A percentile compares a stretch with the other conserved stretches of the same genome.
phyloP scores from a whole-genome alignment of 2,329 filamentous ascomycete genomes.

The Huntiella abstrusa region DNA sequence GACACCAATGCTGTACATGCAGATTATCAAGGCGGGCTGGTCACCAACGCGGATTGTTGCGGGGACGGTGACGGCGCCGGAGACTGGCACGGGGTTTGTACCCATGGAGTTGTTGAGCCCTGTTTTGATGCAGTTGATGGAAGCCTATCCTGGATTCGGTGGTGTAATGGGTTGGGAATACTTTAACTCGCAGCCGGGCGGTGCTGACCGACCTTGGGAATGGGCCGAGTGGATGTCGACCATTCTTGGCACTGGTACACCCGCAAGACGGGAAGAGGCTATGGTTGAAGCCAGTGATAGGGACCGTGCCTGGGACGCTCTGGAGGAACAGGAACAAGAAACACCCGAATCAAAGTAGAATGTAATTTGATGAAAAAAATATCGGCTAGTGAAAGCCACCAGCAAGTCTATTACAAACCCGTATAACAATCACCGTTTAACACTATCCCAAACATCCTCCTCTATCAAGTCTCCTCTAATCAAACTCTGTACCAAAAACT shows the following conservation, averaged over 20 bases:
- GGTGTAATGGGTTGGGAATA: conserved; percentile 95
- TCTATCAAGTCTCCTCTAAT: conserved; percentile 68
- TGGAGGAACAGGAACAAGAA: conserved; percentile 2
- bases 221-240: conserved; percentile 55
- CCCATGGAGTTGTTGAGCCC: conserved; percentile 26
- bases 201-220: conserved; percentile 44
- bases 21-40: conserved; percentile 46
- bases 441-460: conserved; percentile 25
- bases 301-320: background rate
- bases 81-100: conserved; percentile 44
- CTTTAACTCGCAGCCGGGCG: conserved; percentile 61
- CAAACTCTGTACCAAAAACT: conserved; percentile 80
- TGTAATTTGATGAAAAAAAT: background rate
- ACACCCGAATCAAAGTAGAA: background rate
- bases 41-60: conserved; percentile 54
- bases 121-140: conserved; percentile 24
- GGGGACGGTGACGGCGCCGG: conserved; percentile 61
- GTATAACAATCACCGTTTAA: background rate
- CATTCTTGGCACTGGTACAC: conserved; percentile 15
- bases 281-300: conserved; percentile 12
- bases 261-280: conserved; percentile 9
- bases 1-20: conserved; percentile 28
- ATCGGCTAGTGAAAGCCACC: too few species aligned
- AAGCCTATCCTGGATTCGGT: conserved; percentile 48
- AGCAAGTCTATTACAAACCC: too few species aligned